Conservation (phyloP, 2,329 filamentous ascomycete species). For the Cladophialophora yegresii region DNA sequence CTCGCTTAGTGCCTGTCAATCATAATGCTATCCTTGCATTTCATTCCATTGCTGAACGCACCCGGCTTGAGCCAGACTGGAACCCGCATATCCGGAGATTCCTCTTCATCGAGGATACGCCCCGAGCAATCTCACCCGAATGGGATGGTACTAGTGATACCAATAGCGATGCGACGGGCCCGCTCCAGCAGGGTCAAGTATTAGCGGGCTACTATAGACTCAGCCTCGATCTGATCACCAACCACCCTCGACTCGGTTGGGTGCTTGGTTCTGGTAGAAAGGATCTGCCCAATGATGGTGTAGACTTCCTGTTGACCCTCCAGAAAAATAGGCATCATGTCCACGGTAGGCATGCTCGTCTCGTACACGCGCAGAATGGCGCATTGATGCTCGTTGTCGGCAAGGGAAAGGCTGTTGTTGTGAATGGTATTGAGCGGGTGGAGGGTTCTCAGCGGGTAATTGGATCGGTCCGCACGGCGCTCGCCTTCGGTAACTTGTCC, state of each 20-base stretch:
- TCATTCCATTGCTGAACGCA: constrained; percentile 19
- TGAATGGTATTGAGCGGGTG: constrained; percentile 17
- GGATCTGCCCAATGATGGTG: constrained; percentile 17
- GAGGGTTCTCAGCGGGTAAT: constrained; percentile 11
- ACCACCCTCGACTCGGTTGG: constrained; percentile 18
- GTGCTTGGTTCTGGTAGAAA: constrained; percentile 18
- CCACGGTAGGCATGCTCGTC: constrained; percentile 20
- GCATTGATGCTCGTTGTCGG: constrained; percentile 18
- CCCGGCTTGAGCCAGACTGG: constrained; percentile 20
- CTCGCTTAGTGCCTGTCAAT: constrained; percentile 21
- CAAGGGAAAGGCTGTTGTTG: constrained; percentile 16
- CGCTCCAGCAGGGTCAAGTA: constrained; percentile 4
- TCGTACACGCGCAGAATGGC: constrained; percentile 17
- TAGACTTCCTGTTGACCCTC: constrained; percentile 24
- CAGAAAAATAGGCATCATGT: constrained; percentile 18
- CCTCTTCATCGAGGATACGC: constrained; percentile 18
- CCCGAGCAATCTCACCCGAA: constrained; percentile 17
- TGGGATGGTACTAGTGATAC: constrained; percentile 16
- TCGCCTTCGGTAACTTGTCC: constrained; percentile 19
- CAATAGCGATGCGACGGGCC: constrained; percentile 8
- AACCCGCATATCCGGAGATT: constrained; percentile 20
- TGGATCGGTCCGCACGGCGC: constrained; percentile 10
- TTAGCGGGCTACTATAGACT: constrained; percentile 24
- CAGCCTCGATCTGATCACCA: constrained; percentile 15
- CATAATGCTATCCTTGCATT: constrained; percentile 22